Base-by-base conservation (phyloP, 768 basidiomycete species). In the Podaxis sp. region DNA sequence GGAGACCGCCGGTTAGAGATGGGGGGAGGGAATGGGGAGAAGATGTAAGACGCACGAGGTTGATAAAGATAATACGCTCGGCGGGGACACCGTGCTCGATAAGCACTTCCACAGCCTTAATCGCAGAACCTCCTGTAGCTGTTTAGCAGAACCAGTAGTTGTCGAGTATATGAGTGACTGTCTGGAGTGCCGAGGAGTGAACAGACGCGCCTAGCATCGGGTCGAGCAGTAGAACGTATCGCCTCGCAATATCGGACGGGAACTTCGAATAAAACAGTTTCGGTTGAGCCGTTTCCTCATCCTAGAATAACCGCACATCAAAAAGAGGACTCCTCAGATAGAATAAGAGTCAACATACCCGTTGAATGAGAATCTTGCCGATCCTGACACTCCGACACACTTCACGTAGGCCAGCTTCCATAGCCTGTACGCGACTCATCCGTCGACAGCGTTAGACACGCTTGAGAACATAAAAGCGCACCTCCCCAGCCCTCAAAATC, bases 91-190 rank as follows among this genome's bases (percentile, higher is more conserved):
- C 93, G 69, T 94, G 88, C 52, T 94, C 91, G 75, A 90, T 87
- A 12, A 99, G 80, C 3, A 99, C 91, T 73, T 99, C 96, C 57
- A 98, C 91, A 0, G 97, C 97, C 73, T 99, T 98, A 76, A 96
- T 95, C 7, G 96, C 96, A 4, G 96, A 98, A 51, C 97, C 97
- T 26, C 97, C 97, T 0, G 96, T 99, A 0, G 96, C 96, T 84
- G 62, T 38, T 66, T 49, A 12, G 5, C 7, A 6, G 26, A 24
- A n/a, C 26, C 13, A 19, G 5, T 13, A 51, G 30, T 15, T 19
- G 36, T 48, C 19, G 22, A 1, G 49, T 65, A 4, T 28, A 33
- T 56, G 51, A 57, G 36, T 40, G 53, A 42, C 33, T 33, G 33
- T 9, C 8, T 55, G 42, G 61, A 64, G 39, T 6, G 17, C 8